phyloP scores from a whole-genome alignment of 441 rosid genomes.

The Gossypium lobatum region DNA sequence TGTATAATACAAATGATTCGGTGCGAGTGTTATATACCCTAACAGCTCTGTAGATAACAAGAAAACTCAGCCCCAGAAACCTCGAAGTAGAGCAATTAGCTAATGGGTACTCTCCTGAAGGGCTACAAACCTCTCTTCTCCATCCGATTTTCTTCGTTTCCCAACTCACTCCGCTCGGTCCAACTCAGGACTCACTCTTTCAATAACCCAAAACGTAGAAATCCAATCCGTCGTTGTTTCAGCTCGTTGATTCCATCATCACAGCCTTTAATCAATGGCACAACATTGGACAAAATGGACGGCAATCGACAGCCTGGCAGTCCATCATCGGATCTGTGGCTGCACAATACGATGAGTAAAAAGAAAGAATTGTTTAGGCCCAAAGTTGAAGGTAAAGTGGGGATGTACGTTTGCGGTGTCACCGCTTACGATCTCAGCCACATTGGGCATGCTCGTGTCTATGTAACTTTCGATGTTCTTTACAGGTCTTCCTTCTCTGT shows the following conservation, averaged over 20 bases:
- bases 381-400: constrained; percentile 65
- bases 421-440: constrained; percentile 96
- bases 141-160: constrained; percentile 24
- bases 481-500: constrained; percentile 6
- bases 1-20: background rate
- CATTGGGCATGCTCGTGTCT: constrained; percentile 88
- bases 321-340: constrained; percentile 45
- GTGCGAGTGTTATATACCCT: background rate
- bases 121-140: constrained; percentile 35
- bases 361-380: constrained; percentile 68
- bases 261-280: constrained; percentile 15
- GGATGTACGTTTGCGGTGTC: constrained; percentile 98
- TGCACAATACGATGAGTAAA: constrained; percentile 73
- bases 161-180: constrained; percentile 12
- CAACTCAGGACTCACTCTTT: constrained; percentile 19
- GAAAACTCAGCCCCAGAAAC: background rate
- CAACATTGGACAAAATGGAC: background rate
- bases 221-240: constrained; percentile 28
- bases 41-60: background rate
- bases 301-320: constrained; percentile 3
- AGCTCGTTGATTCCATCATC: constrained; percentile 25
- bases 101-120: constrained; percentile 46
- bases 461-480: constrained; percentile 61
- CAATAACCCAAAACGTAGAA: constrained; percentile 15
- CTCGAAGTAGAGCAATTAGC: background rate